Evolutionary conservation across 2,329 filamentous ascomycete species (phyloP).

Genomic region (Calonectria pteridis): DNA sequence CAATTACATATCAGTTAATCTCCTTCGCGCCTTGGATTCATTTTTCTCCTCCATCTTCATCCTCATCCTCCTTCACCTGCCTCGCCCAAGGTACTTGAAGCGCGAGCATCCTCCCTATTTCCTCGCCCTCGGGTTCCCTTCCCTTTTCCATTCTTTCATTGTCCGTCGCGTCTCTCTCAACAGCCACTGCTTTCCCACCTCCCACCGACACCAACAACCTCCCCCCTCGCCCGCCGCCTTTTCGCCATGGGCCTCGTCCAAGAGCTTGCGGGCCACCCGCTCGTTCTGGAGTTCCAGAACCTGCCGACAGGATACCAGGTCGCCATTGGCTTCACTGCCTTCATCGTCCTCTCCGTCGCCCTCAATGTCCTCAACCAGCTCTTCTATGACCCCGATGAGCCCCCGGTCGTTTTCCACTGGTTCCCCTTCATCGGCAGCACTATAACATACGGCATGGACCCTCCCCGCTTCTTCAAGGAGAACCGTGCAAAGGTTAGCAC

Average conservation of each 20-base stretch:
- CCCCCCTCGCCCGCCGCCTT: slow-evolving; percentile 10
- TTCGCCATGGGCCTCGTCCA: slow-evolving; percentile 68
- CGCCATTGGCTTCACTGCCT: slow-evolving; percentile 55
- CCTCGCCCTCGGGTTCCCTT: background rate
- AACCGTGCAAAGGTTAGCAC: slow-evolving; percentile 78
- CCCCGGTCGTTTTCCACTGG: slow-evolving; percentile 85
- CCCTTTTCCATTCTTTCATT: background rate
- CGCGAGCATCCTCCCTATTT: slow-evolving; percentile 29
- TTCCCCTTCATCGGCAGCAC: slow-evolving; percentile 90
- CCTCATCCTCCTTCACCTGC: slow-evolving; percentile 25
- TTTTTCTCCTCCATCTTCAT: slow-evolving; percentile 25
- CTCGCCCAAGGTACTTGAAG: slow-evolving; percentile 26
- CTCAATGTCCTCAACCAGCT: slow-evolving; percentile 87
- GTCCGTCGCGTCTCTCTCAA: background rate
- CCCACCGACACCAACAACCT: slow-evolving; percentile 6
- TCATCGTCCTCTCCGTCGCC: slow-evolving; percentile 70
- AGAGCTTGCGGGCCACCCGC: slow-evolving; percentile 61
- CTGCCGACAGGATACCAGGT: slow-evolving; percentile 63
- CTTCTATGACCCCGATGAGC: slow-evolving; percentile 85
- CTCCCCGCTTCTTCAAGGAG: slow-evolving; percentile 86
- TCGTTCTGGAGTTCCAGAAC: slow-evolving; percentile 62
- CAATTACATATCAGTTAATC: slow-evolving; percentile 50
- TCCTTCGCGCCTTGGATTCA: slow-evolving; percentile 43
- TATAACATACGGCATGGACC: slow-evolving; percentile 94
- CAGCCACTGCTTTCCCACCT: background rate